Conservation (phyloP, 1,139 yeast species). For the Casaregolazyma suthepensis region DNA sequence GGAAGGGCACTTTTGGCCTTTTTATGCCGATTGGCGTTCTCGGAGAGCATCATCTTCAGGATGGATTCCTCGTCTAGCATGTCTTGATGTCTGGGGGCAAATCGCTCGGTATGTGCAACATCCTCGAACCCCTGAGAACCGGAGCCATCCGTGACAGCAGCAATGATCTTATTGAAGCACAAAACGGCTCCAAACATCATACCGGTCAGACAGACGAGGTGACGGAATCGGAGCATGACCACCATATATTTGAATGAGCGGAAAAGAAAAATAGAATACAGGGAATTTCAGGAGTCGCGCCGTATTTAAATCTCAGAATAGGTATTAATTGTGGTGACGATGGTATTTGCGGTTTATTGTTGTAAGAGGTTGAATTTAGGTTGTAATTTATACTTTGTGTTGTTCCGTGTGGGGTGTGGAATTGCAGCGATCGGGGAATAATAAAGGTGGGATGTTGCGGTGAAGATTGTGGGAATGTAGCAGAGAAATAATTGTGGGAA, state of each 20-base stretch:
- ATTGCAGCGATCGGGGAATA: not conserved
- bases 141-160: not conserved
- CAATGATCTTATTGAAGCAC: slow-evolving; percentile 1
- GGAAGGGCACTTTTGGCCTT: slow-evolving; percentile 2
- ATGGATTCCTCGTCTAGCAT: not conserved
- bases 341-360: not conserved
- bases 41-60: not conserved
- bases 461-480: not conserved
- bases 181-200: slow-evolving; percentile 5
- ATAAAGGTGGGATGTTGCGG: too few species aligned
- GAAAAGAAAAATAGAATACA: not conserved
- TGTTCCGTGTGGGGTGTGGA: not conserved
- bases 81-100: not conserved
- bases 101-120: not conserved
- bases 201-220: not conserved
- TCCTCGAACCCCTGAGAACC: not conserved
- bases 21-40: not conserved
- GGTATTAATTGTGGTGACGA: not conserved
- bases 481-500: too few species aligned
- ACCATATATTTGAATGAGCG: not conserved
- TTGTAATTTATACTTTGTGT: not conserved
- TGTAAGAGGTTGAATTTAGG: not conserved
- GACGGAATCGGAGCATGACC: not conserved
- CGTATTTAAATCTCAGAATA: not conserved
- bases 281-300: not conserved